phyloP scores from a whole-genome alignment of 768 basidiomycete genomes.

The Clitopilus hobsonii region DNA sequence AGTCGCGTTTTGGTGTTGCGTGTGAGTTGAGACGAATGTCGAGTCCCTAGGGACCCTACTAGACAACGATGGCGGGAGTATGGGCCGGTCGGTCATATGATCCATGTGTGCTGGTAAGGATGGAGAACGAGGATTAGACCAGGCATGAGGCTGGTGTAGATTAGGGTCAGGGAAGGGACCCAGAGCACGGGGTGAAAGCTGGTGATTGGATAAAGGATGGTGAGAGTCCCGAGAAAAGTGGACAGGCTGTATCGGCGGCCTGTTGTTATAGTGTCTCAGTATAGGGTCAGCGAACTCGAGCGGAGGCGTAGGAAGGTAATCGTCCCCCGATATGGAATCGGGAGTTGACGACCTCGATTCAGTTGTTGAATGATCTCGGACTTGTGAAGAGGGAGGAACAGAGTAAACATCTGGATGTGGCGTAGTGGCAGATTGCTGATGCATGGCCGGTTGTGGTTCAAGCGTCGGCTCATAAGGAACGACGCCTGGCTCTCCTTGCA shows the following conservation, averaged over 20 bases:
- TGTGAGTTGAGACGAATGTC: slow-evolving; percentile 9
- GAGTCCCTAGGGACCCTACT: slow-evolving; percentile 10
- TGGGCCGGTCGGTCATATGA: slow-evolving; percentile 11
- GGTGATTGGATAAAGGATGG: slow-evolving; percentile 10
- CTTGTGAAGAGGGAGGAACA: slow-evolving; percentile 4
- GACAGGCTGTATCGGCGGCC: slow-evolving; percentile 24
- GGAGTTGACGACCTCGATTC: slow-evolving; percentile 22
- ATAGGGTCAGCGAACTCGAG: slow-evolving; percentile 31
- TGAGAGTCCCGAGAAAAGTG: slow-evolving; percentile 15
- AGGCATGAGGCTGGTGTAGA: slow-evolving; percentile 18
- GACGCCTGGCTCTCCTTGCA: slow-evolving; percentile 61
- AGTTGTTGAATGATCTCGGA: slow-evolving; percentile 4
- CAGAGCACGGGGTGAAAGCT: slow-evolving; percentile 5
- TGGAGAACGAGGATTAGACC: slow-evolving; percentile 12
- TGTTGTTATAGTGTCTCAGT: slow-evolving; percentile 15
- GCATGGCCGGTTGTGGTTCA: slow-evolving; percentile 11
- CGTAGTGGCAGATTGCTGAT: slow-evolving; percentile 12
- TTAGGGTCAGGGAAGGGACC: slow-evolving; percentile 7
- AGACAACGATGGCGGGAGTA: slow-evolving; percentile 9
- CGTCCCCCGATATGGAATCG: slow-evolving; percentile 16
- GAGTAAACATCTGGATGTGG: slow-evolving; percentile 10
- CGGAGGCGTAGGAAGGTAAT: slow-evolving; percentile 32
- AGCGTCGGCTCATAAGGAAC: slow-evolving; percentile 33
- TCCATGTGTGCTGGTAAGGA: slow-evolving; percentile 8
- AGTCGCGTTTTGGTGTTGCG: slow-evolving; percentile 9